Conservation (phyloP, 73 alveolate genomes). For the Tetrahymena elliotti region DNA sequence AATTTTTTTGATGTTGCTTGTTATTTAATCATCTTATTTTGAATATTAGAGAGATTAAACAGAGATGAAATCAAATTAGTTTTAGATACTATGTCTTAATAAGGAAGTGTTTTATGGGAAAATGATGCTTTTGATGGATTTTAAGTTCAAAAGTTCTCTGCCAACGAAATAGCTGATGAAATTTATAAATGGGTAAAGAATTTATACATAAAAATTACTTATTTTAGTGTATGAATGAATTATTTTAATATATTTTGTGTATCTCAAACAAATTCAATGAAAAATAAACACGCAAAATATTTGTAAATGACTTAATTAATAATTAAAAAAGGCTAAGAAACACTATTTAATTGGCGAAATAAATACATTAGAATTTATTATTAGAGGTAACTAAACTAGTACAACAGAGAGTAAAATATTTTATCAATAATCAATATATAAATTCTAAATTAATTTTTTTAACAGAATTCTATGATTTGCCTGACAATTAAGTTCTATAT, state of each 20-base stretch:
- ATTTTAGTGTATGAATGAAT: background rate
- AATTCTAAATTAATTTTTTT: background rate
- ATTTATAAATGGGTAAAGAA: background rate
- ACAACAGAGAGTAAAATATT: background rate
- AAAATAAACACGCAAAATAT: background rate
- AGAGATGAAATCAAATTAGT: background rate
- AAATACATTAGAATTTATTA: background rate
- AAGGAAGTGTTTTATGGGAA: background rate
- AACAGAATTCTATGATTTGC: background rate
- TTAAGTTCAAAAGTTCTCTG: background rate
- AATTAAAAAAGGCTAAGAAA: background rate
- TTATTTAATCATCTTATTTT: background rate
- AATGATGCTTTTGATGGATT: background rate
- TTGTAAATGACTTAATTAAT: background rate
- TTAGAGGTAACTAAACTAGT: background rate
- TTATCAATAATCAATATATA: background rate
- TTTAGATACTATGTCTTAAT: background rate
- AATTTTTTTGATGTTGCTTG: background rate
- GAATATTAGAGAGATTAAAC: background rate
- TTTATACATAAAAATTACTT: background rate
- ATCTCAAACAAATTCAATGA: background rate
- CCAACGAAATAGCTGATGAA: background rate
- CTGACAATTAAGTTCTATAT: background rate
- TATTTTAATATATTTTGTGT: too few relatives aligned
- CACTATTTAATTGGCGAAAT: background rate